Conservation (phyloP, 257 asterid species). For the Solanum phureja region DNA sequence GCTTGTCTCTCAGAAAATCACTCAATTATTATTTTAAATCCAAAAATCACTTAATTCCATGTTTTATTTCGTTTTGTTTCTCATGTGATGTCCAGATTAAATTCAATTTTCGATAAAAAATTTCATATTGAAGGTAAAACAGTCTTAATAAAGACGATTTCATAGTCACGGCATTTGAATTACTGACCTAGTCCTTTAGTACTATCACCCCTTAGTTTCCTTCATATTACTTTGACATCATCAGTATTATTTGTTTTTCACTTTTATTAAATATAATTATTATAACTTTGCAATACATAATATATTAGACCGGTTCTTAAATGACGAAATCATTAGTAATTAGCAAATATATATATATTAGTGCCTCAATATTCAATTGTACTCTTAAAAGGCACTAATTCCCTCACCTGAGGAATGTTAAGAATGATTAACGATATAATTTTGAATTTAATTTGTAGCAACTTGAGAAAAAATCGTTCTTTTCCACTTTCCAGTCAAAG, state of each 20-base stretch:
- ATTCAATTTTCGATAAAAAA: not conserved
- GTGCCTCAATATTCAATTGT: not conserved
- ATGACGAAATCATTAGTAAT: not conserved
- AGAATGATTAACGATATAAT: not conserved
- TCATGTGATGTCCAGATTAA: not conserved
- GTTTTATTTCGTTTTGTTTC: not conserved
- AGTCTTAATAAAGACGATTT: not conserved
- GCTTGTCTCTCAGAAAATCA: too few relatives aligned
- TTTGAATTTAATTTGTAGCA: not conserved
- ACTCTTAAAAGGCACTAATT: not conserved
- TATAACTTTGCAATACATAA: not conserved
- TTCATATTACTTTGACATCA: not conserved
- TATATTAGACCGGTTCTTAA: not conserved
- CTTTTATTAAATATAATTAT: not conserved
- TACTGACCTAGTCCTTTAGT: not conserved
- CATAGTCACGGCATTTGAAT: not conserved
- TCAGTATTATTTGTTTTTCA: not conserved
- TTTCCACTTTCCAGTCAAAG: not conserved
- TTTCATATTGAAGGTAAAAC: accelerated
- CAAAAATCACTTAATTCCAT: not conserved
- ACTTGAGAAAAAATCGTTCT: not conserved
- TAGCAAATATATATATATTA: not conserved
- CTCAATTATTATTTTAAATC: too few relatives aligned
- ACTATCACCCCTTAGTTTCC: not conserved
- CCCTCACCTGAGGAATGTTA: not conserved